Percentiles rank a stretch among this genome's conserved stretches.
Conservation (phyloP, 108 stramenopile species). For the Bacterosira constricta region DNA sequence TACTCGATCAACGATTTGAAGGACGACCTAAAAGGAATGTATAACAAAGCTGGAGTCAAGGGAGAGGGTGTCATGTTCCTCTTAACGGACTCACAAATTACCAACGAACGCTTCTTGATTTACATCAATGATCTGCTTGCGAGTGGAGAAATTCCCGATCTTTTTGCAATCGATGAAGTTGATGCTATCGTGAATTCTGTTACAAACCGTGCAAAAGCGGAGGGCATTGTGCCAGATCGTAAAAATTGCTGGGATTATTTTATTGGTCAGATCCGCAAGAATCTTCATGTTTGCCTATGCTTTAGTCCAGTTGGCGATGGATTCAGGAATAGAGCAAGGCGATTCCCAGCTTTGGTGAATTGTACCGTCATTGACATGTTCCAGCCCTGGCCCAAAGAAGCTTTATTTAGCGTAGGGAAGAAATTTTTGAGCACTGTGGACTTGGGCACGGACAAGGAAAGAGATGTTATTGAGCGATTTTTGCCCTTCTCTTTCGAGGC, state of each 20-base stretch:
- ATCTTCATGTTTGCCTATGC: constrained; percentile 79
- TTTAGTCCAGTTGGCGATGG: constrained; percentile 78
- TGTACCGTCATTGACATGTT: constrained; percentile 84
- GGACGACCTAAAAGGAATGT: constrained; percentile 84
- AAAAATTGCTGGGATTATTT: constrained; percentile 83
- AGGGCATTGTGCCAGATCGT: constrained; percentile 65
- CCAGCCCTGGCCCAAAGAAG: constrained; percentile 81
- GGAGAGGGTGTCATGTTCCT: constrained; percentile 82
- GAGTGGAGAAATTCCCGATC: constrained; percentile 74
- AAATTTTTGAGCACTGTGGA: constrained; percentile 54
- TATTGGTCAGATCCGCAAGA: constrained; percentile 61
- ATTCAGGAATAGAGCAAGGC: constrained; percentile 60
- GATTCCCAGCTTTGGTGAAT: constrained; percentile 68
- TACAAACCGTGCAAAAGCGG: constrained; percentile 63
- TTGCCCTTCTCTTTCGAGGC: constrained; percentile 73
- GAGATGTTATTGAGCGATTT: constrained; percentile 74
- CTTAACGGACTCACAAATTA: constrained; percentile 77
- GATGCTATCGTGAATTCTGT: constrained; percentile 71
- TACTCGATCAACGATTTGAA: constrained; percentile 80
- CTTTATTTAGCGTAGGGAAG: constrained; percentile 71
- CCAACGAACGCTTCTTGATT: constrained; percentile 82
- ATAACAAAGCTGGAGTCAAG: constrained; percentile 75
- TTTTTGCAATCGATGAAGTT: constrained; percentile 74
- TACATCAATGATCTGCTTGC: constrained; percentile 80
- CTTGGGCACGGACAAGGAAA: constrained; percentile 53